These are phyloP conservation scores for Fonsecaea multimorphosa DNA, from an alignment of 2,329 filamentous ascomycete genomes.

Conservation along the genomic window DNA sequence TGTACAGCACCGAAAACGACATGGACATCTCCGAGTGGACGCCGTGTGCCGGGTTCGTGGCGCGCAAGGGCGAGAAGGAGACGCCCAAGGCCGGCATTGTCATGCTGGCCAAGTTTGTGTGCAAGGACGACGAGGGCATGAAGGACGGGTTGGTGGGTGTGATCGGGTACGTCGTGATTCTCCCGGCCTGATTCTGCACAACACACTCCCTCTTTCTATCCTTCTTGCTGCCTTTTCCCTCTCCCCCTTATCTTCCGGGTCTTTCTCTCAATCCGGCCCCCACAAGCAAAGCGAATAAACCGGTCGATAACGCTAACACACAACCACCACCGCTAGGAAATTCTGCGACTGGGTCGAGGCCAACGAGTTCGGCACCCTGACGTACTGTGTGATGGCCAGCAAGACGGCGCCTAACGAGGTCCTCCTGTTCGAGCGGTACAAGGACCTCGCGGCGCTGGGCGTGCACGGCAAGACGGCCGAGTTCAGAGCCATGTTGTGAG, in stretches of 20 bases:
- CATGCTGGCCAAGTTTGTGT: constrained; percentile 37
- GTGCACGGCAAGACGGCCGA: constrained; percentile 35
- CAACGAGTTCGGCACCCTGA: constrained; percentile 34
- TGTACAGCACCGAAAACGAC: constrained; percentile 23
- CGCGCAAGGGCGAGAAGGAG: constrained; percentile 30
- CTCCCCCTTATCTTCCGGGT: neutral
- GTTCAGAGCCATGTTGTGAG: constrained; percentile 39
- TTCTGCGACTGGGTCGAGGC: constrained; percentile 35
- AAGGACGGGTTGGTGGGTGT: constrained; percentile 34
- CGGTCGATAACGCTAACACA: neutral
- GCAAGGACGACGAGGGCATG: constrained; percentile 30
- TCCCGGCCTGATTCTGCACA: neutral
- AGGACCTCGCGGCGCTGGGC: constrained; percentile 30
- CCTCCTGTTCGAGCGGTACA: constrained; percentile 37
- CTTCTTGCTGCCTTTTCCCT: no score
- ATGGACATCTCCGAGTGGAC: constrained; percentile 33
- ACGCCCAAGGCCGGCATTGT: constrained; percentile 30
- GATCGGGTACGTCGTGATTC: constrained; percentile 27
- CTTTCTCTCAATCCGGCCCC: neutral
- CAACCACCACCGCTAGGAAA: constrained; percentile 22
- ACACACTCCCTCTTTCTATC: neutral
- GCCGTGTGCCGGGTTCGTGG: constrained; percentile 34
- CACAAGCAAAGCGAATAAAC: neutral
- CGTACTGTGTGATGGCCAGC: constrained; percentile 33
- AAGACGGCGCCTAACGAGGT: constrained; percentile 32